Evolutionary conservation across 352 stramenopile species (phyloP).

Genomic region (Elongisporangium prolatum): DNA sequence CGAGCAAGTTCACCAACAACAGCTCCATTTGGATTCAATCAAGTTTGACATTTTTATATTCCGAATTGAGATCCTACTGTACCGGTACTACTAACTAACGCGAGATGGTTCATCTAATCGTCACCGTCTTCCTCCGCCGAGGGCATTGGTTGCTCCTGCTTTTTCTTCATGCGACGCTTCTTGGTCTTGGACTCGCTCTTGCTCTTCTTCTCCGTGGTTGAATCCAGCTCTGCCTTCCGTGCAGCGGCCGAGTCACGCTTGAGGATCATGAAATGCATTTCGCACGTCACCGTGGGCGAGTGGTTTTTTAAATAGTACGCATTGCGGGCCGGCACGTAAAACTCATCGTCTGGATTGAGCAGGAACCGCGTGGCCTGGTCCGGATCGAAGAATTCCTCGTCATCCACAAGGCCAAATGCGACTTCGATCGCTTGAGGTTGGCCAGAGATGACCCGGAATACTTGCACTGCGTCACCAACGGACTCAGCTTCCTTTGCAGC

Average conservation of each 20-base stretch:
- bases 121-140: neutral
- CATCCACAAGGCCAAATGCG: conserved; percentile 54
- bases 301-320: conserved; percentile 97
- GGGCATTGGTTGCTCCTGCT: neutral
- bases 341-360: conserved; percentile 93
- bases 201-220: neutral
- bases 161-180: neutral
- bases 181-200: neutral
- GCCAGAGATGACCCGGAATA: conserved; percentile 92
- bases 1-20: neutral
- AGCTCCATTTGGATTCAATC: neutral
- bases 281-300: conserved; percentile 73
- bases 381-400: conserved; percentile 85
- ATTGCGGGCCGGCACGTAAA: conserved; percentile 95
- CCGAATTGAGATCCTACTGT: neutral
- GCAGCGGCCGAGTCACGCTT: conserved; percentile 39
- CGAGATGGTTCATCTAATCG: neutral
- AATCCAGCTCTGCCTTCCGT: neutral
- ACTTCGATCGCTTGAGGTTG: conserved; percentile 83
- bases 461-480: conserved; percentile 90
- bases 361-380: conserved; percentile 92
- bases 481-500: conserved; percentile 95
- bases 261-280: conserved; percentile 96
- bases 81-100: no score
- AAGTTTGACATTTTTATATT: neutral